Evolutionary conservation across 1,284 basidiomycete species (phyloP), one percentile per base, ranked within the genome.

Genomic region (Pseudozyma hubeiensis): DNA sequence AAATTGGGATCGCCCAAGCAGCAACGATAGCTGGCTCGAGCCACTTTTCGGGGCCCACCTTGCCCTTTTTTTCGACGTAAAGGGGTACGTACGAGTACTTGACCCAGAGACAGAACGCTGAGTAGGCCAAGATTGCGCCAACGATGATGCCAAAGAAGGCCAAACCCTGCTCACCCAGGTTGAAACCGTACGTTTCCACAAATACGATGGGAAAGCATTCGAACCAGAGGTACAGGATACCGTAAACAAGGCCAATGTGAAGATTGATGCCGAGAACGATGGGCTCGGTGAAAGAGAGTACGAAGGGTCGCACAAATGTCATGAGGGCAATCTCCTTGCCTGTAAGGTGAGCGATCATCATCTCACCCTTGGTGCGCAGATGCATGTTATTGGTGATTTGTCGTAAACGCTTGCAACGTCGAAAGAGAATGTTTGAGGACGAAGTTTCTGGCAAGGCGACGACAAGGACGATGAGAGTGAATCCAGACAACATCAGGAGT

Each of bases 1-100:
- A 72, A 35, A 79, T 57, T 2, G 79, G 79, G 34, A 78, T 60
- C 87, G 94, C 92, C 58, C 58, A 64, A 3, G 63, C 64, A 8
- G 66, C 73, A 14, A 79, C 11, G 39, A 77, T 71, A 24, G 66
- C 75, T 0, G 72, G 75, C 19, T 69, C 63, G 29, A 79, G 69
- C 53, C 79, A 78, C 31, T 78, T 70, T 40, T 79, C 75, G 7
- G 78, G 77, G 0, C 65, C 64, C 3, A 78, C 58, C 17, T 58
- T 64, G 31, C 78, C 78, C 6, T 58, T 43, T 29, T 65, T 53
- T 7, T 47, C 50, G 37, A 67, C 64, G 51, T 55, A 73, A 4
- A 69, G 52, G 5, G 69, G 68, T 16, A 46, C 56, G 50, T 72
- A 69, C 1, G 61, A 74, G 44, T 61, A 59, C 39, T 61, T 54